Percentiles rank a stretch among this genome's conserved stretches.
Evolutionary conservation across 1,284 basidiomycete species (phyloP).

Genomic region (Trametes polyzona): DNA sequence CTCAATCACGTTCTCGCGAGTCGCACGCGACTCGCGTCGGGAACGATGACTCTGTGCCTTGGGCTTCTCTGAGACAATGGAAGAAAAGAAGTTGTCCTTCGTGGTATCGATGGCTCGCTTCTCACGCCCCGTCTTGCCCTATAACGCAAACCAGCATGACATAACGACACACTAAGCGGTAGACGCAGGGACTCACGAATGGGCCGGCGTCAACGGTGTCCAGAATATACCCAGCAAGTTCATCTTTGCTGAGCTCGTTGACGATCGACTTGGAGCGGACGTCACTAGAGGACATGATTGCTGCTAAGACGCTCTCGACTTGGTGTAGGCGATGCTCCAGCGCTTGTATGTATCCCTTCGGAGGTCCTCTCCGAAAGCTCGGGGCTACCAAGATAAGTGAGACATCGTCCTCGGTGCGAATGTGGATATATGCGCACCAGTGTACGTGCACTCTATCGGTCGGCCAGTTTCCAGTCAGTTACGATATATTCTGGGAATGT

Average conservation of each 20-base stretch:
- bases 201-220: conserved; percentile 75
- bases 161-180: too few species aligned
- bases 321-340: conserved; percentile 89
- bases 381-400: conserved; percentile 52
- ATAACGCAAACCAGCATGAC: too few species aligned
- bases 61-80: conserved; percentile 58
- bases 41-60: conserved; percentile 58
- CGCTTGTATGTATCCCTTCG: conserved; percentile 89
- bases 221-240: conserved; percentile 72
- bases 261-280: conserved; percentile 69
- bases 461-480: neutral
- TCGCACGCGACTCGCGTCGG: conserved; percentile 71
- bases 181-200: conserved; percentile 59
- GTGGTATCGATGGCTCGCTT: conserved; percentile 52
- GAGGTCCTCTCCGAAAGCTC: conserved; percentile 81
- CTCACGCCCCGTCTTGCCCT: conserved; percentile 68
- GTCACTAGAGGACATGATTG: conserved; percentile 65
- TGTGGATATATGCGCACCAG: conserved; percentile 59
- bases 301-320: conserved; percentile 85
- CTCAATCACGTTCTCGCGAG: conserved; percentile 76
- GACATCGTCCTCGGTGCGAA: too few species aligned
- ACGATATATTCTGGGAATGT: neutral
- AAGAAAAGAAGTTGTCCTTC: conserved; percentile 75
- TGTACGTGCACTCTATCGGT: conserved; percentile 70
- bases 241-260: conserved; percentile 69